phyloP scores from a whole-genome alignment of 108 stramenopile species.

The Skeletonema marinoi region DNA sequence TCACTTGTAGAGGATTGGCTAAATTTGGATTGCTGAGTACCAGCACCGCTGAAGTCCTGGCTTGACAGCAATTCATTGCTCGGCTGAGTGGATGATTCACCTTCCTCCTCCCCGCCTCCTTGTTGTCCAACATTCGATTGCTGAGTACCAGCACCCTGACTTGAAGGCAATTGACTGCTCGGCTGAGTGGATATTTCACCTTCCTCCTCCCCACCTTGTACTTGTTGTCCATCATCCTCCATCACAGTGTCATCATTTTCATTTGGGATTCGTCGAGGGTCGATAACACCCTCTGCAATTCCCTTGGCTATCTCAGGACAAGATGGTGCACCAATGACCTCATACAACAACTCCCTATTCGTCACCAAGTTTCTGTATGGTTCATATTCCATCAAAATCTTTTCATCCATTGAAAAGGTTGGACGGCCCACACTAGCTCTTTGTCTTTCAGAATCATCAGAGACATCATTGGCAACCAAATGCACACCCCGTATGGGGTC shows the following conservation, averaged over 20 bases:
- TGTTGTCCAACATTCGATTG: slow-evolving; percentile 30
- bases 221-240: slow-evolving; percentile 13
- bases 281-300: slow-evolving; percentile 52
- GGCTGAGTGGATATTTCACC: neutral
- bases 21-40: slow-evolving; percentile 42
- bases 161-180: neutral
- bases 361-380: slow-evolving; percentile 63
- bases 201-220: slow-evolving; percentile 9
- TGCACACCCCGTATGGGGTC: slow-evolving; percentile 57
- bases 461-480: slow-evolving; percentile 49
- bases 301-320: slow-evolving; percentile 24
- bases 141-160: slow-evolving; percentile 31
- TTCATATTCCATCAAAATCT: slow-evolving; percentile 55
- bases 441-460: slow-evolving; percentile 13
- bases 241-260: neutral
- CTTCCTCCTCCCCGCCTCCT: slow-evolving; percentile 10
- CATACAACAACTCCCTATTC: slow-evolving; percentile 36
- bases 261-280: slow-evolving; percentile 19
- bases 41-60: slow-evolving; percentile 25
- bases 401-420: slow-evolving; percentile 38
- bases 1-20: slow-evolving; percentile 23
- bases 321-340: slow-evolving; percentile 53
- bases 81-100: neutral
- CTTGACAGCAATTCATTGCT: slow-evolving; percentile 3
- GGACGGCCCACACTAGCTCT: neutral